These are phyloP conservation scores for Alternaria gaisen DNA, from an alignment of 2,329 filamentous ascomycete species.

Conservation along the genomic window DNA sequence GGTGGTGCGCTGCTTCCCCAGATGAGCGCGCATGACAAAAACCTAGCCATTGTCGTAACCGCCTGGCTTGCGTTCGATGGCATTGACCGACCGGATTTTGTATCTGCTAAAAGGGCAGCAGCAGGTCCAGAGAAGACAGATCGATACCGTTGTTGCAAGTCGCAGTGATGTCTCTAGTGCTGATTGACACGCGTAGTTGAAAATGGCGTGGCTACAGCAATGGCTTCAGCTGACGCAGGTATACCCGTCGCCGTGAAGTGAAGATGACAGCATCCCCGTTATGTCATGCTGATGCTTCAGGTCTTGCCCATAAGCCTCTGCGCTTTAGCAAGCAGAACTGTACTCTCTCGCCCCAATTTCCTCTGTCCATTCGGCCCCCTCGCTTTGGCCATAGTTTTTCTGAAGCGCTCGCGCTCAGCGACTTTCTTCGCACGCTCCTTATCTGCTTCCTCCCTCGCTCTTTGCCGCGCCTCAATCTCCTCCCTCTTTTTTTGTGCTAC, in stretches of 20 bases:
- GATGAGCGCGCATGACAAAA: neutral
- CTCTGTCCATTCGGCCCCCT: slow-evolving; percentile 73
- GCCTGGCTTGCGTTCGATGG: neutral
- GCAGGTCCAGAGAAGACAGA: neutral
- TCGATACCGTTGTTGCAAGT: neutral
- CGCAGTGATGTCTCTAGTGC: neutral
- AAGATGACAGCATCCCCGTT: neutral
- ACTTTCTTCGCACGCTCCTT: slow-evolving; percentile 62
- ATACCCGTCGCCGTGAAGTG: neutral
- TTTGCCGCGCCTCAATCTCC: slow-evolving; percentile 69
- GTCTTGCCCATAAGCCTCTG: slow-evolving; percentile 69
- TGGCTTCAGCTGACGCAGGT: neutral
- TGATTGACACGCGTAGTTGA: neutral
- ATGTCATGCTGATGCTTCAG: slow-evolving; percentile 16
- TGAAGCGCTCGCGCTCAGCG: slow-evolving; percentile 76
- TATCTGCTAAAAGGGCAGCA: neutral
- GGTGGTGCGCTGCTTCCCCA: neutral
- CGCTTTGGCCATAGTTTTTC: slow-evolving; percentile 70
- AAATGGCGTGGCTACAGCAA: neutral
- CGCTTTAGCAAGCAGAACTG: slow-evolving; percentile 78
- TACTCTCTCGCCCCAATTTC: slow-evolving; percentile 83
- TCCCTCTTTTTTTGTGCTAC: slow-evolving; percentile 64
- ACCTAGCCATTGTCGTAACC: neutral
- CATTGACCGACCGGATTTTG: neutral
- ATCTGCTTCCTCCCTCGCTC: slow-evolving; percentile 70